Conservation (phyloP, 352 stramenopile genomes). For the Globisporangium nodosum region DNA sequence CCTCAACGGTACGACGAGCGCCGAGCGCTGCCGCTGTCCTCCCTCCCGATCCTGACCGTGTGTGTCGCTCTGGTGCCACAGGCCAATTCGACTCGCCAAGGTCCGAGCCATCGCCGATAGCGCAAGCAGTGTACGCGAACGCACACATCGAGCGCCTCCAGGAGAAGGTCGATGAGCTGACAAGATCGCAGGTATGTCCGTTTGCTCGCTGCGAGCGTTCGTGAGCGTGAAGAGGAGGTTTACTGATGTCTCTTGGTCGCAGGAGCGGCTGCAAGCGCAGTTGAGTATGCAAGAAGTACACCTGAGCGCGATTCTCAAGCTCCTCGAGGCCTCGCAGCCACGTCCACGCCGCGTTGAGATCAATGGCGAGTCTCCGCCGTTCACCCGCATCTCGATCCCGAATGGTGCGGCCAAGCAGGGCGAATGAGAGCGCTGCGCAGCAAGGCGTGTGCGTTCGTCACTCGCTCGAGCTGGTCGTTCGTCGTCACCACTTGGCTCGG, state of each 20-base stretch:
- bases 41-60: constrained; percentile 4
- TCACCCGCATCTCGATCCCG: constrained; percentile 36
- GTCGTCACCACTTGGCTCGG: too few species aligned
- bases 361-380: constrained; percentile 27
- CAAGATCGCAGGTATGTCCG: constrained; percentile 35
- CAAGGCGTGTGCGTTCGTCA: background rate
- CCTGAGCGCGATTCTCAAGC: constrained; percentile 42
- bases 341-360: constrained; percentile 7
- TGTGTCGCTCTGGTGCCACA: constrained; percentile 8
- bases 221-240: background rate
- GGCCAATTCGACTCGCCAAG: constrained; percentile 25
- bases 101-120: constrained; percentile 22
- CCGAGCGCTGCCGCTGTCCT: background rate
- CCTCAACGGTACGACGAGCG: constrained; percentile 12
- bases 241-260: background rate
- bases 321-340: constrained; percentile 28
- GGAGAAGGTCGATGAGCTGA: constrained; percentile 52
- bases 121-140: constrained; percentile 14
- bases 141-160: constrained; percentile 28
- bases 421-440: background rate
- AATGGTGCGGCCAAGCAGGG: background rate
- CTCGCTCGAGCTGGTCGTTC: too few species aligned
- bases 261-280: constrained; percentile 53
- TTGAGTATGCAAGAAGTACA: constrained; percentile 49
- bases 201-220: background rate